Conservation (phyloP, 495 filamentous ascomycete species). For the Poronia punctata region DNA sequence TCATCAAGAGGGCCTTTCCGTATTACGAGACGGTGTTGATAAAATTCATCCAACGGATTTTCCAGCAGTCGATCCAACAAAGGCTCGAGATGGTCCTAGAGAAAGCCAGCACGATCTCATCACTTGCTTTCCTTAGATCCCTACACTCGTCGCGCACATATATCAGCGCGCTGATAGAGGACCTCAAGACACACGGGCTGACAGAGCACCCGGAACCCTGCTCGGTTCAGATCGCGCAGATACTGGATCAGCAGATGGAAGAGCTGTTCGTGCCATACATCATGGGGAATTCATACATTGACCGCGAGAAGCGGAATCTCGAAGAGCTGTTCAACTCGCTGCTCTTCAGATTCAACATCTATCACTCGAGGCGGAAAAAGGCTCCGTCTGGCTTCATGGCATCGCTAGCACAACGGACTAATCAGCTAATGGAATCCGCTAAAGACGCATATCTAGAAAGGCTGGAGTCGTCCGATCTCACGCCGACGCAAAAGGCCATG, state of each 20-base stretch:
- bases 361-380: conserved; percentile 80
- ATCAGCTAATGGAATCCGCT: conserved; percentile 71
- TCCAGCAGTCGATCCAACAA: conserved; percentile 97
- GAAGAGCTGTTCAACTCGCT: conserved; percentile 91
- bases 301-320: conserved; percentile 80
- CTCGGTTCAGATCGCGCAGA: conserved; percentile 74
- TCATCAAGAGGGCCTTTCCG: conserved; percentile 91
- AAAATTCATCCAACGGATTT: conserved; percentile 89
- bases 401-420: conserved; percentile 77
- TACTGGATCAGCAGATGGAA: conserved; percentile 91
- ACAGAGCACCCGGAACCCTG: conserved; percentile 92
- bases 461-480: conserved; percentile 78
- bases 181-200: conserved; percentile 87
- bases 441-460: conserved; percentile 79
- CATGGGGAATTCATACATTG: conserved; percentile 88
- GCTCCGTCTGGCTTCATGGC: conserved; percentile 81
- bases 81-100: conserved; percentile 92
- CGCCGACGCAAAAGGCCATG: conserved; percentile 75
- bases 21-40: conserved; percentile 90
- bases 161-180: conserved; percentile 78
- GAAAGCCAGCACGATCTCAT: conserved; percentile 84
- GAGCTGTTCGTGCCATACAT: conserved; percentile 96
- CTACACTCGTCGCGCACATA: conserved; percentile 84
- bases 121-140: conserved; percentile 83
- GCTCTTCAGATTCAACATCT: conserved; percentile 90